phyloP scores from a whole-genome alignment of 345 rosid species.

The Populus nigra region DNA sequence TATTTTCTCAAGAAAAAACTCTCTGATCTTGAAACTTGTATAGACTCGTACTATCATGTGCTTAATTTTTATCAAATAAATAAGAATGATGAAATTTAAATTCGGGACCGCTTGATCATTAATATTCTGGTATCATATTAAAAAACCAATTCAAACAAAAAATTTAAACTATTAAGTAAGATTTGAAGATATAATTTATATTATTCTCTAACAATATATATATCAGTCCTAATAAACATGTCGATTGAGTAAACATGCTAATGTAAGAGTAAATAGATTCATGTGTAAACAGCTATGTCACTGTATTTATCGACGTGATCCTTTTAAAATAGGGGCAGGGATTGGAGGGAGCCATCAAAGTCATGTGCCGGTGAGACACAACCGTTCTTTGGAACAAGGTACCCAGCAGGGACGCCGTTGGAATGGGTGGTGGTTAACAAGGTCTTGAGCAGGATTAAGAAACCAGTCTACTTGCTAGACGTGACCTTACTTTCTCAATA shows the following conservation, averaged over 20 bases:
- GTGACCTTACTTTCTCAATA: slow-evolving; percentile 47
- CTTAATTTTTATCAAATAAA: too few species aligned
- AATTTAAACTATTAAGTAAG: accelerated
- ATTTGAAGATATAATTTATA: too few species aligned
- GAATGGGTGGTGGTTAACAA: slow-evolving; percentile 69
- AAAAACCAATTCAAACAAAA: too few species aligned
- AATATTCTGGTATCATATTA: accelerated
- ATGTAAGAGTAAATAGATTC: too few species aligned
- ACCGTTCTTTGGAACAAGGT: slow-evolving; percentile 57
- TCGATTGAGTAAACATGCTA: too few species aligned
- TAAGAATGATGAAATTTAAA: too few species aligned
- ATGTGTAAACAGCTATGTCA: too few species aligned
- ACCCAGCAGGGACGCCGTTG: slow-evolving; percentile 72
- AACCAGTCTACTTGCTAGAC: slow-evolving; percentile 70
- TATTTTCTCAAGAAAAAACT: accelerated
- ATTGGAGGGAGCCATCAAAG: slow-evolving; percentile 62
- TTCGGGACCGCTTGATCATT: accelerated
- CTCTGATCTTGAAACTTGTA: too few species aligned
- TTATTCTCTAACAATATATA: too few species aligned
- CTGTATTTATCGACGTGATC: too few species aligned
- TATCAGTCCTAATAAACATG: accelerated
- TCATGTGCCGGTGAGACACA: slow-evolving; percentile 58
- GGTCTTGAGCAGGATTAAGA: slow-evolving; percentile 67
- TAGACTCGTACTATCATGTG: accelerated
- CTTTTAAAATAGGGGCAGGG: slow-evolving; percentile 55